These are phyloP conservation scores for Pseudogymnoascus sp. DNA, from an alignment of 2,329 filamentous ascomycete species.

Conservation along the genomic window DNA sequence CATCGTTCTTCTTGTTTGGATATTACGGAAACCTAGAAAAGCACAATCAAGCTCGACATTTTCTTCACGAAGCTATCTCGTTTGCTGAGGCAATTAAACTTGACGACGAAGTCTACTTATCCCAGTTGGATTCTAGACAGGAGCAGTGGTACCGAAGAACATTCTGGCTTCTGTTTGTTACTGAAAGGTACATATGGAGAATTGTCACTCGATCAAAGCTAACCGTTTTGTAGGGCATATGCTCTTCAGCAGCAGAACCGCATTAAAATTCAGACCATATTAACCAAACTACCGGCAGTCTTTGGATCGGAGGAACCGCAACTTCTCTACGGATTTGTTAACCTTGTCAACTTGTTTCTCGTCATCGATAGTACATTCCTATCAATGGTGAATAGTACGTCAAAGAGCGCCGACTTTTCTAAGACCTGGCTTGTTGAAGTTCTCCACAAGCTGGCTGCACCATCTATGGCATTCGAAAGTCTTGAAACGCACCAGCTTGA, in stretches of 20 bases:
- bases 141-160: constrained; percentile 22
- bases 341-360: constrained; percentile 1
- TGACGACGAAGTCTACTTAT: constrained; percentile 21
- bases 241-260: constrained; percentile 4
- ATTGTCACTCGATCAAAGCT: not conserved
- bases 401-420: not conserved
- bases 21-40: constrained; percentile 26
- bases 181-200: constrained; percentile 16
- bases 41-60: constrained; percentile 30
- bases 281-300: not conserved
- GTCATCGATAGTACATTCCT: constrained; percentile 1
- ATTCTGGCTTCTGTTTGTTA: constrained; percentile 27
- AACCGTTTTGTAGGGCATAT: not conserved
- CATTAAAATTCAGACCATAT: not conserved
- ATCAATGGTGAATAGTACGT: constrained; percentile 3
- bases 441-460: not conserved
- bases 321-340: not conserved
- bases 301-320: not conserved
- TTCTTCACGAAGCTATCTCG: constrained; percentile 26
- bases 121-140: not conserved
- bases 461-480: not conserved
- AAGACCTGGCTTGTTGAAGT: constrained; percentile 6
- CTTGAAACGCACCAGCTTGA: constrained; percentile 1
- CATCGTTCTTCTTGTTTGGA: constrained; percentile 29
- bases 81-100: constrained; percentile 24